Conservation (phyloP, 441 rosid species). For the Euphorbia celastroides region DNA sequence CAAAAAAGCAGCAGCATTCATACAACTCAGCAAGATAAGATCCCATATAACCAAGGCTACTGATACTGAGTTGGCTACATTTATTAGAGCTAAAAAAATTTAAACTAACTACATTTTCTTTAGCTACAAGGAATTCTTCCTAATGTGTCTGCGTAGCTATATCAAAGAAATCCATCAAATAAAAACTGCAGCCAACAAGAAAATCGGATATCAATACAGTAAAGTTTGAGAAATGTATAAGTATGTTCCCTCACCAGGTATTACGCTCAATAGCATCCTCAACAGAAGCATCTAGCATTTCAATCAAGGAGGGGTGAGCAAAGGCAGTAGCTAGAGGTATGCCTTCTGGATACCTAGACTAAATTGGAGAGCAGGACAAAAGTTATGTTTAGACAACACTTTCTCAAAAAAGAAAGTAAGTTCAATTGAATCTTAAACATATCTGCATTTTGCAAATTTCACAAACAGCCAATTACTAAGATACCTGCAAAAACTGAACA, state of each 20-base stretch:
- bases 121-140: not conserved
- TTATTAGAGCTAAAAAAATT: not conserved
- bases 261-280: constrained; percentile 85
- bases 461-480: constrained; percentile 14
- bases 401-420: constrained; percentile 11
- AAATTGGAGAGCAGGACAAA: constrained; percentile 41
- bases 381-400: constrained; percentile 33
- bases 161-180: not conserved
- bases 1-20: not conserved
- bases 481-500: constrained; percentile 83
- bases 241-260: constrained; percentile 65
- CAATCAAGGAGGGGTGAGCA: constrained; percentile 81
- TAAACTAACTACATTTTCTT: not conserved
- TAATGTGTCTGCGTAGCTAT: too few species aligned
- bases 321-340: constrained; percentile 64
- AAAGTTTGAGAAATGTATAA: not conserved
- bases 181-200: not conserved
- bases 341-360: constrained; percentile 98
- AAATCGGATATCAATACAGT: constrained; percentile 4
- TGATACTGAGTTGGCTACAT: not conserved
- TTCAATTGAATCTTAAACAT: constrained; percentile 12
- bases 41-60: not conserved
- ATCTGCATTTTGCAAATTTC: too few species aligned
- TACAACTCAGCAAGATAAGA: not conserved
- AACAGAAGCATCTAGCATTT: constrained; percentile 77